Evolutionary conservation across 192 early-diverging fungal species (phyloP).

Genomic region (Rhizophagus prolifer): DNA sequence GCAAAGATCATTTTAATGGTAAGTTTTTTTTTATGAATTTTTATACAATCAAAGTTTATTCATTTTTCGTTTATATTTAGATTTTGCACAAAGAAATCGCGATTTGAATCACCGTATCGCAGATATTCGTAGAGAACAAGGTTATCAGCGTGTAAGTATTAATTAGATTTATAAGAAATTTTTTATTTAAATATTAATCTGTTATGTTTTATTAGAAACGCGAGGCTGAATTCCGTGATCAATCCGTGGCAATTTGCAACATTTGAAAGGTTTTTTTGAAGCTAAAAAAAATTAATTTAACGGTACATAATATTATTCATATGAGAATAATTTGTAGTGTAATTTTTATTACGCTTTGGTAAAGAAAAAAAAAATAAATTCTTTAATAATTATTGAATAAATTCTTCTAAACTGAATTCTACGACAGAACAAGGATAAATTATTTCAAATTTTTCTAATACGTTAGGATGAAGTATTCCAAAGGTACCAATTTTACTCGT

Average conservation of each 20-base stretch:
- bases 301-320: neutral
- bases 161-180: neutral
- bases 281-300: conserved; percentile 69
- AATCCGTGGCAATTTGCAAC: conserved; percentile 90
- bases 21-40: neutral
- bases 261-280: conserved; percentile 83
- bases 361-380: no score
- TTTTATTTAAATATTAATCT: neutral
- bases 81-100: conserved; percentile 67
- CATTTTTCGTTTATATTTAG: conserved; percentile 37
- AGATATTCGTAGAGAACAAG: conserved; percentile 85
- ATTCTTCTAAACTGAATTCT: conserved; percentile 95
- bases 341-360: no score
- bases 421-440: conserved; percentile 82
- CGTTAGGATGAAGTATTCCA: conserved; percentile 92
- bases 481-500: conserved; percentile 72
- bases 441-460: conserved; percentile 82
- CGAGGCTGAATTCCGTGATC: conserved; percentile 87
- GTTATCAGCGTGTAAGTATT: conserved; percentile 77
- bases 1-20: no score
- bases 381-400: conserved; percentile 61
- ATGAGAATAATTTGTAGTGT: no score
- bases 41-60: neutral
- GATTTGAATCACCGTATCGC: conserved; percentile 81
- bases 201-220: conserved; percentile 58